These are phyloP conservation scores for Panicum hallii DNA, from an alignment of 202 grass and related monocot species.

Conservation along the genomic window DNA sequence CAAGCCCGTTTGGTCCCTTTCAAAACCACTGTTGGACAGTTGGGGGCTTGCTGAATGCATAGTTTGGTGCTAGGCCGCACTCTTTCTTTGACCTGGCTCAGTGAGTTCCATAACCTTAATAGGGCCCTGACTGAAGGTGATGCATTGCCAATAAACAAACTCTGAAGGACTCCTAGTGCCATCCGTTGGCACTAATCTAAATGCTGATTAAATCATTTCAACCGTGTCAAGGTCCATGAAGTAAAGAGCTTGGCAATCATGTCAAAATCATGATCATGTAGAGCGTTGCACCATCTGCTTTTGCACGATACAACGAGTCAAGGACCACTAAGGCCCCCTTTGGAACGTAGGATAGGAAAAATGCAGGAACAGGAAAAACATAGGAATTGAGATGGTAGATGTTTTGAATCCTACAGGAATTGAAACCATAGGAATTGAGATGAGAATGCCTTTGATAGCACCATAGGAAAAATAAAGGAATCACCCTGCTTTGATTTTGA, in stretches of 20 bases:
- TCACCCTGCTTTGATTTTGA: no score
- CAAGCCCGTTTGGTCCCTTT: constrained; percentile 23
- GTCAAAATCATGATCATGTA: constrained; percentile 4
- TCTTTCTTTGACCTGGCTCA: neutral
- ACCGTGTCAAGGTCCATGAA: neutral
- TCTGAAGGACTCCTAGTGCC: constrained; percentile 21
- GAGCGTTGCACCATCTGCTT: constrained; percentile 4
- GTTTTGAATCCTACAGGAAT: no score
- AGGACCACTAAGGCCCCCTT: no score
- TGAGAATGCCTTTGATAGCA: no score
- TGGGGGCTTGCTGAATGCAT: neutral
- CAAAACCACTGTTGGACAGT: neutral
- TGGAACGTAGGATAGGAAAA: no score
- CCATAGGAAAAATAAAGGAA: no score
- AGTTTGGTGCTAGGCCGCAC: constrained; percentile 8
- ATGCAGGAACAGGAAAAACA: no score
- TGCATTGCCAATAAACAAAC: neutral
- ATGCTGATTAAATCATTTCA: neutral
- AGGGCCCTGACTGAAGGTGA: constrained; percentile 18
- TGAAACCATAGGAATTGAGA: no score
- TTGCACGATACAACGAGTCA: neutral
- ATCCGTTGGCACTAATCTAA: neutral
- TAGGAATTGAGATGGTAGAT: no score
- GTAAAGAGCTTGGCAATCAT: neutral
- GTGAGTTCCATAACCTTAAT: neutral